Conservation (phyloP, 1,284 basidiomycete genomes). For the Rhodotorula glutinis region DNA sequence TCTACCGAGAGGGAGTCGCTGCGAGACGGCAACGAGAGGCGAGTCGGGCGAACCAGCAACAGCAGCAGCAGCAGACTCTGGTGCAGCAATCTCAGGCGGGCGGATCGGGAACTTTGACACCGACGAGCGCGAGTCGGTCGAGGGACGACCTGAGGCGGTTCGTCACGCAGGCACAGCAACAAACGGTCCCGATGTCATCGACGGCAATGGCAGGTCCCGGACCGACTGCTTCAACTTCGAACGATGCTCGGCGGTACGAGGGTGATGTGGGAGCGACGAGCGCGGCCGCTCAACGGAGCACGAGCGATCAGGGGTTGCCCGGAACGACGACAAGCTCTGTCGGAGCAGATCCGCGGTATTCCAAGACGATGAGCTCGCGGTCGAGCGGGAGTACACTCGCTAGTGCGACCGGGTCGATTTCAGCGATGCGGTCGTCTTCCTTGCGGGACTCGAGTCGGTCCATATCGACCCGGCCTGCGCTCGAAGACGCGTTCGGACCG, state of each 20-base stretch:
- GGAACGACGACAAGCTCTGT: background rate
- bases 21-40: conserved; percentile 18
- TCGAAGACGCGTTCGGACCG: background rate
- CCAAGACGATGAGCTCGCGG: background rate
- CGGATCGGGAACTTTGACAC: conserved; percentile 19
- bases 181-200: background rate
- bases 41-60: background rate
- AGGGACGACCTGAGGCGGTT: conserved; percentile 35
- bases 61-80: background rate
- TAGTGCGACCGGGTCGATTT: background rate
- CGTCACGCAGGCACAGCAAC: conserved; percentile 25
- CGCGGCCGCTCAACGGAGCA: conserved; percentile 13
- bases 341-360: background rate
- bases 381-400: background rate
- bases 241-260: background rate
- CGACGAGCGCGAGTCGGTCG: conserved; percentile 21
- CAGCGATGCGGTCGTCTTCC: background rate
- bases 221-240: background rate
- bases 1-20: conserved; percentile 53
- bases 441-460: background rate
- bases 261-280: conserved; percentile 2
- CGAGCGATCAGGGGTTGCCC: conserved; percentile 15
- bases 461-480: background rate
- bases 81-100: background rate
- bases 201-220: background rate